Evolutionary conservation across 2,329 filamentous ascomycete species (phyloP), one percentile per base, ranked within the genome.

Genomic region (Plenodomus tracheiphilus): DNA sequence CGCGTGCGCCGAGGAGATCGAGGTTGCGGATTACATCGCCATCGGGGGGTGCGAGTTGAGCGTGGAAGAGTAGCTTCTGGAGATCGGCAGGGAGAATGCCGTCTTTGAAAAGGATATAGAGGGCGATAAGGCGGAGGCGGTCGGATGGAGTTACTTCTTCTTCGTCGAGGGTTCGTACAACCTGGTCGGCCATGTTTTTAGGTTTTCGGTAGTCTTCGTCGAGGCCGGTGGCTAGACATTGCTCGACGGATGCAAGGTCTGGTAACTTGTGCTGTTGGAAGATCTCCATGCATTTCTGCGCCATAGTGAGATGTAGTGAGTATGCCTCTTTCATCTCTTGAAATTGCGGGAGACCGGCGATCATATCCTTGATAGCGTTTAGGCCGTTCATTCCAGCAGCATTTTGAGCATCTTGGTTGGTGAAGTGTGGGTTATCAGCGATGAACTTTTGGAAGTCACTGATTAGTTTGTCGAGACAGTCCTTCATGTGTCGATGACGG

Each of bases 281-380:
- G 32, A 89, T 84, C 61, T 91, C 91, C 92, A 97, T 97, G 70
- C 91, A 96, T 69, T 96, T 91, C 69, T 97, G 89, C 1, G 94
- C 94, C 93, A 99, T 97, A 59, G 86, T 93, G 36, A 99, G 79
- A 73, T 99, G 94, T 45, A 99, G 77, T 0, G 92, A 94, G 72
- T 97, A 99, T 1, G 90, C 87, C 68, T 96, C 91, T 72, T 97
- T 97, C 80, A 94, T 90, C 72, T 95, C 88, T 65, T 96, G 90
- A 66, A 97, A 99, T 66, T 97, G 90, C 11, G 92, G 91, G 50
- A 99, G 76, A 8, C 92, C 93, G 13, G 91, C 94, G 75, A 99
- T 78, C 94, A 99, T 99, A 73, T 97, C 92, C 66, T 94, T 91
- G 73, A 99, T 96, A 20, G 89, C 88, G 73, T 92, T 96, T 46